Evolutionary conservation across 345 rosid species (phyloP), one percentile per base, ranked within the genome.

Genomic region (Pistacia integerrima): DNA sequence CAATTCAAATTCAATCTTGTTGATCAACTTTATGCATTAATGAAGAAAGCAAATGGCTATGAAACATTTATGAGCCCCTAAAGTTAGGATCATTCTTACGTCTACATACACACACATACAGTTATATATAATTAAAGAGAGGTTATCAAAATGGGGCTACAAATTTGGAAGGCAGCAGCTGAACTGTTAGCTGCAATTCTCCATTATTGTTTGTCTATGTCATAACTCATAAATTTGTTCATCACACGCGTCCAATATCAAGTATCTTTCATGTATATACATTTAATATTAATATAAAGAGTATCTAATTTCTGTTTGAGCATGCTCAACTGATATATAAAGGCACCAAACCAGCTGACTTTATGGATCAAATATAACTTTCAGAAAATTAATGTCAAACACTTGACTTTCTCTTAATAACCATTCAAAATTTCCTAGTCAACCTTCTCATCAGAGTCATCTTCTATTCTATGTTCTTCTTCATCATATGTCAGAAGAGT

Each of bases 1-100:
- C 33, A 30, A 30, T 30, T 1, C 44, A 11, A 38, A 38, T 38
- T 38, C 41, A 38, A 38, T 38, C 41, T 36, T 36, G 41, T 36
- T 36, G 44, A 14, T 20, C 17, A 72, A 61, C 58, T 72, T 72
- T 72, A 46, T 46, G 67, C 75, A 60, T 72, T 72, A 28, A 72
- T 1, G 33, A 30, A 2, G 33, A 30, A 30, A 30, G 3, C 3
- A 30, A 30, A 30, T 18, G 62, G 62, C 38, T 16, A 16, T 68
- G 41, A 12, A 49, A 11, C 44, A 72, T 72, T 72, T 72, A 72
- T 28, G 25, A 72, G 67, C 46, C 44, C 67, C 44, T 22, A 46
- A 72, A 60, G 57, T 60, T 60, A 9, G 75, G 67, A 72, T 58
- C 7, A 17, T 41, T 22, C 22, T 2, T 14, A 22, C 17, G 35